Conservation (phyloP, 768 basidiomycete species). For the Leccinellum rugosiceps region DNA sequence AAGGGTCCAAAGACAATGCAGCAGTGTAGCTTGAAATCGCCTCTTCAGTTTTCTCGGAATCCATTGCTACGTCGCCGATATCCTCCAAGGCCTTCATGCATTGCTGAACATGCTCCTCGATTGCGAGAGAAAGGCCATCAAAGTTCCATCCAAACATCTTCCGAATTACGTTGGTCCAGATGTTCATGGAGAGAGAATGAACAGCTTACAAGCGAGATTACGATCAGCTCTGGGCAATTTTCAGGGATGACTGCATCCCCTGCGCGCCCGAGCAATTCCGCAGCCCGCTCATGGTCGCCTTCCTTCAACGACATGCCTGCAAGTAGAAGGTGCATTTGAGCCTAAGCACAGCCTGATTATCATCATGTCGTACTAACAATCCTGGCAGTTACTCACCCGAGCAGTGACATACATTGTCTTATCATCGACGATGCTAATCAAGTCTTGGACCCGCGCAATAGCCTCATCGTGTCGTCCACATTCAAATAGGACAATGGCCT, state of each 20-base stretch:
- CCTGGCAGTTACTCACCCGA: neutral
- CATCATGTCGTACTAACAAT: neutral
- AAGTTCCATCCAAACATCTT: conserved; percentile 15
- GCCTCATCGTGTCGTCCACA: neutral
- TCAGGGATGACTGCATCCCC: no score
- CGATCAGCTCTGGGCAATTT: no score
- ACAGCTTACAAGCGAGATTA: no score
- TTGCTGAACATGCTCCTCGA: neutral
- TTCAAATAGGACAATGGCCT: neutral
- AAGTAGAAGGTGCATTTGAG: neutral
- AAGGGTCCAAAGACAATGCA: neutral
- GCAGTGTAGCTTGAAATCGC: conserved; percentile 1
- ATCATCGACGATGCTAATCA: neutral
- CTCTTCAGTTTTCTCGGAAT: neutral
- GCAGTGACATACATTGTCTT: neutral
- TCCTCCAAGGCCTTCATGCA: neutral
- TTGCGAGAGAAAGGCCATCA: neutral
- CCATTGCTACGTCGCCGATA: neutral
- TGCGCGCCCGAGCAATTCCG: neutral
- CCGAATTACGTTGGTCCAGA: neutral
- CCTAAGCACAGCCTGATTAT: neutral
- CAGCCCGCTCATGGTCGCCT: neutral
- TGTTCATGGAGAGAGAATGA: no score
- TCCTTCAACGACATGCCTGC: neutral
- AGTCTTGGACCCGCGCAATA: neutral